phyloP scores from a whole-genome alignment of 257 asterid species.

The Capsicum baccatum region DNA sequence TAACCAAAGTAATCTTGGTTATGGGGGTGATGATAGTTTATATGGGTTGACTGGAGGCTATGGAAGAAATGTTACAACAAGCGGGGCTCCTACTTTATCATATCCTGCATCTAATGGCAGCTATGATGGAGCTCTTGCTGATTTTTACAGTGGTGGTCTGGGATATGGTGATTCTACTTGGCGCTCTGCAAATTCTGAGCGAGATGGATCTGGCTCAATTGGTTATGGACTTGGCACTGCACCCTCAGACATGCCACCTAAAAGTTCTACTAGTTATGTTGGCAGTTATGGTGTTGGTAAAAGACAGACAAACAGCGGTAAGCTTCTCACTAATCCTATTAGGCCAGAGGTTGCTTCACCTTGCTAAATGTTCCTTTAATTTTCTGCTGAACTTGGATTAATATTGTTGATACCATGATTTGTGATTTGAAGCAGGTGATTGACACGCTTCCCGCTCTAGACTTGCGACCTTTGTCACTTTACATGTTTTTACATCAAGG shows the following conservation, averaged over 20 bases:
- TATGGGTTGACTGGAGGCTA: slow-evolving; percentile 35
- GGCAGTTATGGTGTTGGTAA: slow-evolving; percentile 36
- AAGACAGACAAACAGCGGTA: slow-evolving; percentile 37
- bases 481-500: background rate
- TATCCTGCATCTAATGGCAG: slow-evolving; percentile 39
- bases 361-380: slow-evolving; percentile 19
- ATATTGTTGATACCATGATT: slow-evolving; percentile 12
- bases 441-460: background rate
- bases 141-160: slow-evolving; percentile 33
- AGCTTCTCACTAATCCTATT: slow-evolving; percentile 27
- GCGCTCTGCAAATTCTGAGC: slow-evolving; percentile 35
- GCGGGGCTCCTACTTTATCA: slow-evolving; percentile 29
- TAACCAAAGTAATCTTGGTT: slow-evolving; percentile 37
- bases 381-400: background rate
- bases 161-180: slow-evolving; percentile 36
- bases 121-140: slow-evolving; percentile 40
- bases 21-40: slow-evolving; percentile 35
- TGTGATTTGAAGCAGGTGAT: slow-evolving; percentile 22
- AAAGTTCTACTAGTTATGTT: slow-evolving; percentile 37
- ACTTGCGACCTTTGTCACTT: background rate
- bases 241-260: slow-evolving; percentile 35
- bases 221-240: slow-evolving; percentile 31
- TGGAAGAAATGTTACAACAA: slow-evolving; percentile 38
- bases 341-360: background rate
- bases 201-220: slow-evolving; percentile 38